Conservation (phyloP, 2,329 filamentous ascomycete species). For the Fusarium lyarnte region DNA sequence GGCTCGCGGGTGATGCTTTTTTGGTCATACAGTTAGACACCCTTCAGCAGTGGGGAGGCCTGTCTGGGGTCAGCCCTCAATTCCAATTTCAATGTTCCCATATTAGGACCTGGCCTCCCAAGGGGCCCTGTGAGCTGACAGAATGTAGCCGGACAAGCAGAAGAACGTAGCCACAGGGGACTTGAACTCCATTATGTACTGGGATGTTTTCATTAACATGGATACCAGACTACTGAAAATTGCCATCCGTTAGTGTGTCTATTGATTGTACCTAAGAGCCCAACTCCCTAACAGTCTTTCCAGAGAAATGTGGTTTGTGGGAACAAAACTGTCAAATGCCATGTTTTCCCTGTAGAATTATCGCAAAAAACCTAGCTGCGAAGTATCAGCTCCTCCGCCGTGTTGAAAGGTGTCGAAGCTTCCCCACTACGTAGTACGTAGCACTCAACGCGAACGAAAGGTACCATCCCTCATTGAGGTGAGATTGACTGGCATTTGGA, state of each 20-base stretch:
- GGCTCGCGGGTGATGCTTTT: conserved; percentile 1
- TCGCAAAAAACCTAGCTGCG: not conserved
- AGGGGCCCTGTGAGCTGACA: conserved; percentile 23
- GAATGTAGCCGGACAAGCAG: conserved; percentile 30
- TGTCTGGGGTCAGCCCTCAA: conserved; percentile 37
- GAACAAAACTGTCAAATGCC: not conserved
- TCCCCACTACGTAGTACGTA: not conserved
- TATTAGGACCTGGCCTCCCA: conserved; percentile 38
- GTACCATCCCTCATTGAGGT: not conserved
- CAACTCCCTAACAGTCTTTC: not conserved
- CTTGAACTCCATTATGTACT: not conserved
- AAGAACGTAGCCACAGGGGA: not conserved
- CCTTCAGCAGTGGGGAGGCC: conserved; percentile 19
- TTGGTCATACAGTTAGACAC: not conserved
- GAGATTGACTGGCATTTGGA: not conserved
- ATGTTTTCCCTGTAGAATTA: not conserved
- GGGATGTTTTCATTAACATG: conserved; percentile 4
- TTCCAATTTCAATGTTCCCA: conserved; percentile 34
- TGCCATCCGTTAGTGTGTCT: not conserved
- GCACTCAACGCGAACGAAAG: not conserved
- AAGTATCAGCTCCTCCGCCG: not conserved
- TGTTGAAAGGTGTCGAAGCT: not conserved
- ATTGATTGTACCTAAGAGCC: not conserved
- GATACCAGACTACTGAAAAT: not conserved
- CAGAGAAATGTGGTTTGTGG: not conserved